Percentiles rank a stretch among this genome's conserved stretches.
Evolutionary conservation across 1,284 basidiomycete genomes (phyloP).

Genomic region (Austroboletus novae-zelandiae): DNA sequence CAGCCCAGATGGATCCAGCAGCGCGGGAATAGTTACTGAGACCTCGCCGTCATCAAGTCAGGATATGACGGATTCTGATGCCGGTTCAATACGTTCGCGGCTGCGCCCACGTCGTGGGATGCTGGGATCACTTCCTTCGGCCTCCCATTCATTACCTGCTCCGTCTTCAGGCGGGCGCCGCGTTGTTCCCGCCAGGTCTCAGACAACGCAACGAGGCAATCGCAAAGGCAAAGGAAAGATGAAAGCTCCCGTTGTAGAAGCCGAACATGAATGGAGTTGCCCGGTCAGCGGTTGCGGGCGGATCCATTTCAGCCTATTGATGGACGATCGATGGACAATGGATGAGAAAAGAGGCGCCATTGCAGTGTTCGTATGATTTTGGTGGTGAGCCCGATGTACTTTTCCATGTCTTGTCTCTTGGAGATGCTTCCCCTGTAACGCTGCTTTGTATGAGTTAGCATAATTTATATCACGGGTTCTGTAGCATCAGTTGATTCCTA

Average conservation of each 20-base stretch:
- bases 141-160: constrained; percentile 5
- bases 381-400: no score
- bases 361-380: constrained; percentile 43
- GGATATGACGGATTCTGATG: constrained; percentile 19
- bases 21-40: constrained; percentile 22
- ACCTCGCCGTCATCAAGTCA: constrained; percentile 14
- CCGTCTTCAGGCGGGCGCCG: constrained; percentile 5
- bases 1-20: constrained; percentile 29
- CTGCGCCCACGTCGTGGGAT: constrained; percentile 44
- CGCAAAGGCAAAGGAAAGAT: constrained; percentile 40
- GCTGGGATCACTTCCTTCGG: constrained; percentile 11
- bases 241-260: constrained; percentile 41
- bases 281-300: constrained; percentile 56
- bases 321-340: constrained; percentile 52
- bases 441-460: constrained; percentile 6
- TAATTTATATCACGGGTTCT: constrained; percentile 20
- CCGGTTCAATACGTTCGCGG: constrained; percentile 49
- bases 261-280: constrained; percentile 56
- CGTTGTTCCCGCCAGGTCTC: constrained; percentile 1
- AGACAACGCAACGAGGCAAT: constrained; percentile 20
- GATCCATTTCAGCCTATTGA: constrained; percentile 53
- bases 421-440: constrained; percentile 3
- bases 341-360: constrained; percentile 44
- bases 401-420: background rate
- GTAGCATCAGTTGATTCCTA: constrained; percentile 10